These are phyloP conservation scores for Trypanosoma grayi DNA, from an alignment of 208 protist species.

Conservation along the genomic window DNA sequence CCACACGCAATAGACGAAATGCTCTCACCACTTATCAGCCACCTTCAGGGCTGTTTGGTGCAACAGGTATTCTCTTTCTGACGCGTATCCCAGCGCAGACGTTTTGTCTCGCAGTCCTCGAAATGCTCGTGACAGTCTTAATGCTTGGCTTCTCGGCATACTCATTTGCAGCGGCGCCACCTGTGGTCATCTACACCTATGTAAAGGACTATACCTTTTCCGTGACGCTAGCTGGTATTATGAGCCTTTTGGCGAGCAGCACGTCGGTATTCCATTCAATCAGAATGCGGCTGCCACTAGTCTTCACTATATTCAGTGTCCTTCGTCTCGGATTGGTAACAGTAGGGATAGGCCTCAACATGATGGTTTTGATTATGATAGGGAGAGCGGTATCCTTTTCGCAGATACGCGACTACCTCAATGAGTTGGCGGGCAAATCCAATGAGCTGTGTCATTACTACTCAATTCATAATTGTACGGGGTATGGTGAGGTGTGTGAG, in stretches of 20 bases:
- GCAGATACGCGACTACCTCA: conserved; percentile 13
- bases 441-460: conserved; percentile 31
- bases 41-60: conserved; percentile 41
- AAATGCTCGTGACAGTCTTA: conserved; percentile 38
- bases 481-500: conserved; percentile 34
- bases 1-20: conserved; percentile 23
- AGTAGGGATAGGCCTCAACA: conserved; percentile 28
- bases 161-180: conserved; percentile 18
- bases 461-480: conserved; percentile 34
- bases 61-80: conserved; percentile 62
- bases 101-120: conserved; percentile 47
- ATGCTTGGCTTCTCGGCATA: conserved; percentile 33
- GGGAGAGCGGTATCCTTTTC: conserved; percentile 23
- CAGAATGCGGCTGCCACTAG: conserved; percentile 48
- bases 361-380: conserved; percentile 42
- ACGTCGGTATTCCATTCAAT: conserved; percentile 45
- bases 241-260: conserved; percentile 26
- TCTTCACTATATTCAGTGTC: conserved; percentile 3
- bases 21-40: conserved; percentile 32
- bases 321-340: conserved; percentile 14
- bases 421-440: background rate
- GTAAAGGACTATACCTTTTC: conserved; percentile 31
- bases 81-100: conserved; percentile 67
- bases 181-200: conserved; percentile 29
- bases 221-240: conserved; percentile 28